phyloP scores from a whole-genome alignment of 2,329 filamentous ascomycete species.

The Cercospora beticola region DNA sequence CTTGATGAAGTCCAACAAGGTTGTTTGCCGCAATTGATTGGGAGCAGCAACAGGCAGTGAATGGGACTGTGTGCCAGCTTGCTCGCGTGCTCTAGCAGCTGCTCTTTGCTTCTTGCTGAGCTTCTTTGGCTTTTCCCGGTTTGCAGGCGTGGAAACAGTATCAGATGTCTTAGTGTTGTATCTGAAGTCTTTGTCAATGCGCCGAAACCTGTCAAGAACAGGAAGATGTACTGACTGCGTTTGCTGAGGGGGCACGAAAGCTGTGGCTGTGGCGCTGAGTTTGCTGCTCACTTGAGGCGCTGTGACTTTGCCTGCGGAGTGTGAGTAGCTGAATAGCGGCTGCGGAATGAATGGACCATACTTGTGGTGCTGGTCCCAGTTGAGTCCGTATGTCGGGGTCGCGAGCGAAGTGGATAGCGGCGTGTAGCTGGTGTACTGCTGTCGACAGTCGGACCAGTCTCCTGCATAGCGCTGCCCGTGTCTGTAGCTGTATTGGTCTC shows the following conservation, averaged over 20 bases:
- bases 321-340: constrained; percentile 3
- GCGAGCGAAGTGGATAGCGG: constrained; percentile 4
- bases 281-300: background rate
- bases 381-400: background rate
- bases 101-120: constrained; percentile 3
- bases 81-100: background rate
- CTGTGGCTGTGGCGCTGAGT: background rate
- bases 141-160: background rate
- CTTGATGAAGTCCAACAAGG: background rate
- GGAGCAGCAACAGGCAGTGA: background rate
- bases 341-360: background rate
- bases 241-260: background rate
- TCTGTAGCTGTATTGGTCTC: background rate
- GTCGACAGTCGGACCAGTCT: background rate
- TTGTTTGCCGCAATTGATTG: background rate
- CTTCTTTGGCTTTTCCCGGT: background rate
- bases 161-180: background rate
- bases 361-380: background rate
- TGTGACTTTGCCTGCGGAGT: background rate
- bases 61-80: background rate
- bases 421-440: background rate
- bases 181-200: constrained; percentile 5
- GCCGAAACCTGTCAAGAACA: background rate
- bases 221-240: background rate
- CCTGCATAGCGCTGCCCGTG: background rate